Base-by-base conservation (phyloP, 805 yeast species). In the Starmerella khaoyaiensis region DNA sequence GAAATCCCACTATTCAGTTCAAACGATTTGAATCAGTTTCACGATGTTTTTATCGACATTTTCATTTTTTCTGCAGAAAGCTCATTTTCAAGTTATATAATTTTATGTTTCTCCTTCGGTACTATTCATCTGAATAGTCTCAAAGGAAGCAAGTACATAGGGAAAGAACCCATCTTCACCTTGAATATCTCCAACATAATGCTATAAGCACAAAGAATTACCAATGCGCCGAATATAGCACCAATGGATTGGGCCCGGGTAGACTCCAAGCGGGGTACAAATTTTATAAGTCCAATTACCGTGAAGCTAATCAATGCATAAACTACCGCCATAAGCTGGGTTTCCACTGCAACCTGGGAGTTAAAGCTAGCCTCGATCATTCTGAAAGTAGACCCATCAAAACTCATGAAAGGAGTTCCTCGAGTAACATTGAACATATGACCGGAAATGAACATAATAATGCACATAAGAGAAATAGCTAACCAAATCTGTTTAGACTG, bases 401-500 rank as follows among this genome's bases (percentile, higher is more conserved):
- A 56, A 22, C 70, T 70, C 25, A 69, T 63, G 44, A 67, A 62
- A 21, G 68, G 84, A 5, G 76, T 67, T 26, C 70, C 69, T 58
- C 96, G 73, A 45, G 90, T 90, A 48, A 72, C 70, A 57, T 83
- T 86, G 69, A 74, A 90, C 98, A 90, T 90, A 61, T 84, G 79
- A 14, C 98, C 98, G 6, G 87, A 66, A 33, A 71, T 74, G 65
- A 86, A 80, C 48, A 84, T 61, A 42, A 86, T 62, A 25, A 81
- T 68, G 15, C 70, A 49, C 39, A 79, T 62, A n/a, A 80, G 63
- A 3, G 80, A 68, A 9, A 70, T 31, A 2, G 74, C 70, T 30
- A 80, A 78, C 96, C 97, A 90, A 27, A 80, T 52, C 33, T 69
- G 60, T 48, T 67, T 75, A 28, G 72, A 68, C 19, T 62, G 58